Evolutionary conservation across 2,329 filamentous ascomycete genomes (phyloP).

Genomic region (Endoconidiophora polonica): DNA sequence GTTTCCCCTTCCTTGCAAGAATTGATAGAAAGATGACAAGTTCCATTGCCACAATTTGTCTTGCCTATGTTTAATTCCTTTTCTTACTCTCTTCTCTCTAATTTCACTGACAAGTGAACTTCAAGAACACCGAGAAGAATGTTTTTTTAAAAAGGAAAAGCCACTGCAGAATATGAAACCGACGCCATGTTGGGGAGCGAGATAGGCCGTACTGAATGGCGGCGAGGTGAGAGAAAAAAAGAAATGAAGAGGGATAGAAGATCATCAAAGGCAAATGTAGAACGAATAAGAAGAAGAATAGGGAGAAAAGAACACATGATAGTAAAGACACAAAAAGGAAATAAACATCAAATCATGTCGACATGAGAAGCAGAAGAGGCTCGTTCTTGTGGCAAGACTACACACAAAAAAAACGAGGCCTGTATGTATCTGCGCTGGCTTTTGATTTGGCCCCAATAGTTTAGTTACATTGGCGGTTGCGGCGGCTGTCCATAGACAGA

Average conservation of each 20-base stretch:
- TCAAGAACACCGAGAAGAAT: neutral
- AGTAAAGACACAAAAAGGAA: no score
- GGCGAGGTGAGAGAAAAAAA: neutral
- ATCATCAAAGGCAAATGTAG: neutral
- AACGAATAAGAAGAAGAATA: neutral
- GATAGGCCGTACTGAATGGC: neutral
- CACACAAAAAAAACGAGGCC: neutral
- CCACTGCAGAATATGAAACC: neutral
- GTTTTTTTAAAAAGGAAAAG: neutral
- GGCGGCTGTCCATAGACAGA: conserved; percentile 3
- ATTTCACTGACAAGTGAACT: no score
- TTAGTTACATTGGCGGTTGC: neutral
- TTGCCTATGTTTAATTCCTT: no score
- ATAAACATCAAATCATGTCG: conserved; percentile 8
- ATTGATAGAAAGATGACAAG: neutral
- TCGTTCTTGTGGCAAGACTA: neutral
- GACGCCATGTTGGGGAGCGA: neutral
- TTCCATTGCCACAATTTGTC: no score
- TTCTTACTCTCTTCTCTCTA: no score
- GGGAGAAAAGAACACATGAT: neutral
- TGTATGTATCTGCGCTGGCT: neutral
- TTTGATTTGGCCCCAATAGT: neutral
- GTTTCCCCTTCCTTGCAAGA: neutral
- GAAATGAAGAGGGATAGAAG: neutral
- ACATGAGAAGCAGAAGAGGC: conserved; percentile 1